Conservation (phyloP, 257 asterid species). For the Nyctanthes arbortristis region DNA sequence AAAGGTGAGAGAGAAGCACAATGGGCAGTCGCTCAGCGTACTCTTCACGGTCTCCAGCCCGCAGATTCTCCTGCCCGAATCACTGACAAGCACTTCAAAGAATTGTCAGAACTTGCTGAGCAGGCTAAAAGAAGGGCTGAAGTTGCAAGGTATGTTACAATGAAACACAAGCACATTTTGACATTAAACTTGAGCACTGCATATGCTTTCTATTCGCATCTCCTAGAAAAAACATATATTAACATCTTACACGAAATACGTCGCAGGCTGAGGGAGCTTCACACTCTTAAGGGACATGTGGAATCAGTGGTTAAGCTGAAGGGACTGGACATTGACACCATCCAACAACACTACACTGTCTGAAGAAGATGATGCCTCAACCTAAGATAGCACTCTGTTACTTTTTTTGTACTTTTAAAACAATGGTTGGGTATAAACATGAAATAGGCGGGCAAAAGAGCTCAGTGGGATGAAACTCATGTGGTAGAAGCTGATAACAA, state of each 20-base stretch:
- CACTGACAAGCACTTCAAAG: constrained; percentile 48
- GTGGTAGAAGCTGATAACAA: neutral
- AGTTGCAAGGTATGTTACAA: constrained; percentile 61
- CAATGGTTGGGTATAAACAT: neutral
- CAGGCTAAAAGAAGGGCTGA: constrained; percentile 81
- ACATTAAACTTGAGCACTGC: neutral
- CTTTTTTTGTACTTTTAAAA: no score
- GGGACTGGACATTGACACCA: constrained; percentile 68
- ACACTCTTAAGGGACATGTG: constrained; percentile 82
- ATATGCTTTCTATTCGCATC: neutral
- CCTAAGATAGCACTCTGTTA: no score
- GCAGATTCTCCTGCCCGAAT: constrained; percentile 23
- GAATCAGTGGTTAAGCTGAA: constrained; percentile 74
- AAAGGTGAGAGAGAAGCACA: constrained; percentile 83
- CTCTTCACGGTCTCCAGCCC: constrained; percentile 70
- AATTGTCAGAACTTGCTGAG: constrained; percentile 65
- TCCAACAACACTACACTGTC: constrained; percentile 66
- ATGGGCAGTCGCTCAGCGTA: constrained; percentile 83
- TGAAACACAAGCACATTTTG: neutral
- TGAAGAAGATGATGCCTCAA: constrained; percentile 16
- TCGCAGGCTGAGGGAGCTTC: constrained; percentile 73
- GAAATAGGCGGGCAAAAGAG: neutral
- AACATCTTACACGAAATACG: constrained; percentile 25
- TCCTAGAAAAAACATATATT: constrained; percentile 4
- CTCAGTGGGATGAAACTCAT: neutral